phyloP scores from a whole-genome alignment of 2,329 filamentous ascomycete genomes.

The Ophiostoma novo-ulmi region DNA sequence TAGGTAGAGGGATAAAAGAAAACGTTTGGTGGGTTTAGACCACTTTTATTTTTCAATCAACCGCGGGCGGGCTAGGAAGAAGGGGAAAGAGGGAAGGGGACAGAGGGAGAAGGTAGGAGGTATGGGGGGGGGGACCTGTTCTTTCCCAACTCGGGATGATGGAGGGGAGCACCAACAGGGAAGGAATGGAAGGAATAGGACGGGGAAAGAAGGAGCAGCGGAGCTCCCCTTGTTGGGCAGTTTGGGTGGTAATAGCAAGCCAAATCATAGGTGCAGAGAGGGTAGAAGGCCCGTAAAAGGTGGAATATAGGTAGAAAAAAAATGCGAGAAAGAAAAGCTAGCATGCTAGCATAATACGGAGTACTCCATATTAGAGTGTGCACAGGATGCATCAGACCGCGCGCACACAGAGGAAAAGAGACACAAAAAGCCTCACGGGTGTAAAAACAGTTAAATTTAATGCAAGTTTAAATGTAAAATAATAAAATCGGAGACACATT shows the following conservation, averaged over 20 bases:
- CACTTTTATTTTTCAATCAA: constrained; percentile 22
- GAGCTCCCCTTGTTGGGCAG: background rate
- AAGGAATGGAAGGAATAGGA: constrained; percentile 13
- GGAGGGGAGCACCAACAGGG: constrained; percentile 14
- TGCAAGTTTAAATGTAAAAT: constrained; percentile 18
- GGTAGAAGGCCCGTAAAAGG: constrained; percentile 1
- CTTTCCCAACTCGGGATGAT: constrained; percentile 8
- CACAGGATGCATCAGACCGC: background rate
- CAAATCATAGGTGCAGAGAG: background rate
- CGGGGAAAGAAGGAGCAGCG: constrained; percentile 10
- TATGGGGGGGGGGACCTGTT: background rate
- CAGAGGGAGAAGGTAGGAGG: constrained; percentile 12
- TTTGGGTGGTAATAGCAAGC: background rate
- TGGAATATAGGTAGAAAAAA: background rate
- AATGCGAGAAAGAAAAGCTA: background rate
- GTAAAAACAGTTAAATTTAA: constrained; percentile 8
- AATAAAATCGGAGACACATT: constrained; percentile 16
- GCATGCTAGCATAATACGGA: background rate
- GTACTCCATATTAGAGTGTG: background rate
- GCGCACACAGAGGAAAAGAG: background rate
- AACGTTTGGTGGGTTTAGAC: constrained; percentile 22
- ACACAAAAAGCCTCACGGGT: constrained; percentile 24
- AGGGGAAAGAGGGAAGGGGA: constrained; percentile 17
- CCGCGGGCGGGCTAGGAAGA: constrained; percentile 21
- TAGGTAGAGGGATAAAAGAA: constrained; percentile 27